A percentile compares a stretch with the other conserved stretches of the same genome.
Conservation (phyloP, 805 yeast genomes). For the Yamadazyma philogaea region DNA sequence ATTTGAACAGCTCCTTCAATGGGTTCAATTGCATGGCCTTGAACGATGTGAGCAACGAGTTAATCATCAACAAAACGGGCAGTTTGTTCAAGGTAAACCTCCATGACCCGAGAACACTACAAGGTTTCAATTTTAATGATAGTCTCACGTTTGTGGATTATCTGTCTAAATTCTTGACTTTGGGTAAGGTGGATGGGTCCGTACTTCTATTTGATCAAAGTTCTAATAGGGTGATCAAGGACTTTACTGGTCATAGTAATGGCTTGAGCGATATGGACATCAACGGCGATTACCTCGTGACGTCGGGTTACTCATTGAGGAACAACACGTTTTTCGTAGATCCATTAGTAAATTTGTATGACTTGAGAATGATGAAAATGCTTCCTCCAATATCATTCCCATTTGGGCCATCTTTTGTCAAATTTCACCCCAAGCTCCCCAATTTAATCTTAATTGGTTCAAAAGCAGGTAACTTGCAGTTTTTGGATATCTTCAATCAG, state of each 20-base stretch:
- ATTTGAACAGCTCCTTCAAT: constrained; percentile 11
- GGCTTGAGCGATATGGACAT: constrained; percentile 62
- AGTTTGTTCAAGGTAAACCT: constrained; percentile 33
- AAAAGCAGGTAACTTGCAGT: constrained; percentile 75
- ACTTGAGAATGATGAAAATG: constrained; percentile 66
- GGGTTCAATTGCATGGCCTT: constrained; percentile 15
- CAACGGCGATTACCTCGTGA: constrained; percentile 62
- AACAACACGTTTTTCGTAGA: constrained; percentile 46
- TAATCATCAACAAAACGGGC: constrained; percentile 22
- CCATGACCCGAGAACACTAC: constrained; percentile 23
- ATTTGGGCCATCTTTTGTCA: constrained; percentile 81
- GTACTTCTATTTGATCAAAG: constrained; percentile 63
- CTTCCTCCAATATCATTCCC: constrained; percentile 83
- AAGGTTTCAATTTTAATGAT: constrained; percentile 38
- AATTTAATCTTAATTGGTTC: constrained; percentile 75
- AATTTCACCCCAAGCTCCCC: constrained; percentile 83
- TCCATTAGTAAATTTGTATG: constrained; percentile 80
- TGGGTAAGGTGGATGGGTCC: constrained; percentile 59
- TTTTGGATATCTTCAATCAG: constrained; percentile 82
- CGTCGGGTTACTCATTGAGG: constrained; percentile 77
- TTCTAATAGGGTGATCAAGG: constrained; percentile 43
- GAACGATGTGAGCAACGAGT: constrained; percentile 22
- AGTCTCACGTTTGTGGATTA: constrained; percentile 46
- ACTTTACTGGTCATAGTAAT: constrained; percentile 59
- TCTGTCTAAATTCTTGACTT: constrained; percentile 47